Evolutionary conservation across 2,329 filamentous ascomycete species (phyloP), one percentile per base, ranked within the genome.

Genomic region (Amauroascus verrucosus): DNA sequence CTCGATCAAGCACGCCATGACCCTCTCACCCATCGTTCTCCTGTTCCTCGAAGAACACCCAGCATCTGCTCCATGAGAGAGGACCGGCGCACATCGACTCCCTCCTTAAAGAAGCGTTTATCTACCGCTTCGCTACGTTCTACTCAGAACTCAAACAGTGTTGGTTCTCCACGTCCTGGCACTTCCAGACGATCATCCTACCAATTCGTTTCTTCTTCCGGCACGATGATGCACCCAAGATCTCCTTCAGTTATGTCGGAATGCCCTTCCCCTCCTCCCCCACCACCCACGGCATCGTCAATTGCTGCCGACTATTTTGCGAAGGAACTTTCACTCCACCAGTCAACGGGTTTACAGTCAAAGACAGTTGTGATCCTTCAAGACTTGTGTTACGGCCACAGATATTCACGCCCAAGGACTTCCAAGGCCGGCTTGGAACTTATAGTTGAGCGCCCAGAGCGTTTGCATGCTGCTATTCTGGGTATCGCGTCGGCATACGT

Each of bases 331-430:
- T 75, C 79, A 14, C 68, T 76, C 6, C 83, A 88, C 62, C 78
- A 83, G 54, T 67, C 66, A 11, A 62, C 62, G 13, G 63, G 70
- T 53, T 56, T 69, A 6, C 58, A 64, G 11, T 68, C 77, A 2
- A 75, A 89, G 56, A 88, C 88, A 0, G 71, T 94, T 3, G 89
- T 97, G 45, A 78, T 98, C 28, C 73, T 98, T 1, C 89, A 97
- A 63, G 93, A 98, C 71, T 84, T 86, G 51, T 95, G 91, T 70
- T 98, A 97, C 66, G 90, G 91, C 22, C 93, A 98, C 71, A 84
- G 89, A 20, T 98, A 83, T 68, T 88, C 90, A 9, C 80, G 93
- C 43, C 88, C 88, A 3, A 84, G 86, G 61, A 85, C 88, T 0
- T 84, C 82, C 20, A 85, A 85, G 62, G 77, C 74, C 43, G 78